phyloP scores from a whole-genome alignment of 2,329 filamentous ascomycete species.

The Elsinoe batatas region DNA sequence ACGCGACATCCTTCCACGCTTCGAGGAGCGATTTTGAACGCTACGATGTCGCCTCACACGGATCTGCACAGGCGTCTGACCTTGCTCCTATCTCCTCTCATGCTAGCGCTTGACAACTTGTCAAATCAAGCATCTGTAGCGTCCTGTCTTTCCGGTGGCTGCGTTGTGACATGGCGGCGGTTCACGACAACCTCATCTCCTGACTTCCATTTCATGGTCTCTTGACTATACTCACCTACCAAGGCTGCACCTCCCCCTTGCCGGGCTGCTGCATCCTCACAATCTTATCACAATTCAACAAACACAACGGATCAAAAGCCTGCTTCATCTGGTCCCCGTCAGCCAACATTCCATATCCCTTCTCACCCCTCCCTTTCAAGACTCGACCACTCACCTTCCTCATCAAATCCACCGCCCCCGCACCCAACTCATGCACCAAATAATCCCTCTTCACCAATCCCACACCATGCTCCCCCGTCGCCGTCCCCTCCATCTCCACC shows the following conservation, averaged over 20 bases:
- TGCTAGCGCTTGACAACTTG: no score
- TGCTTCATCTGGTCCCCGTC: constrained; percentile 54
- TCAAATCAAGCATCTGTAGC: no score
- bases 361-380: not conserved
- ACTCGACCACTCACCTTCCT: constrained; percentile 59
- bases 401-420: constrained; percentile 70
- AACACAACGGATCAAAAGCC: constrained; percentile 64
- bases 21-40: no score
- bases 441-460: constrained; percentile 80
- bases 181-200: no score
- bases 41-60: no score
- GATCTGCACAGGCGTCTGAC: no score
- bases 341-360: not conserved
- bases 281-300: constrained; percentile 57
- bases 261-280: constrained; percentile 45
- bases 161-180: not conserved
- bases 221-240: constrained; percentile 20
- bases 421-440: constrained; percentile 65
- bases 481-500: constrained; percentile 69
- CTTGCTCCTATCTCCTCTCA: no score
- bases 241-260: constrained; percentile 37
- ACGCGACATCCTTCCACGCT: no score
- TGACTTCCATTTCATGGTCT: no score
- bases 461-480: constrained; percentile 77
- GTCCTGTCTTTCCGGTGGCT: no score